Evolutionary conservation across 1,139 yeast genomes (phyloP), one percentile per base, ranked within the genome.

Genomic region (Saccharomycopsis hybrid): DNA sequence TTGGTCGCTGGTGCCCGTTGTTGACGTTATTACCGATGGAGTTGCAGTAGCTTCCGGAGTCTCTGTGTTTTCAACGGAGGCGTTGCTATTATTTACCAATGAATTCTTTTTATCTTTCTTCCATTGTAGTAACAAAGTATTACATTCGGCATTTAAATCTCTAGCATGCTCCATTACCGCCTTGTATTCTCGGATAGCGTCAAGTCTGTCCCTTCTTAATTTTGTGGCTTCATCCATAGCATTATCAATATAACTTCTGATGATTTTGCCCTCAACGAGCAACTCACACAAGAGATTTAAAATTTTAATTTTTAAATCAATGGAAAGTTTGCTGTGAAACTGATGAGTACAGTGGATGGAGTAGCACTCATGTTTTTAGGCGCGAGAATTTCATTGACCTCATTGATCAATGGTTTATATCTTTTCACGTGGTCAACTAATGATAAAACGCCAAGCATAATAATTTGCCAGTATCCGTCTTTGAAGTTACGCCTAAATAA

Each of bases 391-490:
- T 72, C 72, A 54, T 72, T 76, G 2, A 78, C 74, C 39, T 69
- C 66, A 13, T 66, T 69, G 51, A 83, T 76, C 4, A 66, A 64
- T 0, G 69, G 68, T 33, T 70, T 62, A 66, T 77, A 84, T 25
- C 74, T 73, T 0, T 82, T 79, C 33, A 82, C 73, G 57, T 79
- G 73, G 44, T 80, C 80, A 8, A 84, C 77, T 11, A 65, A 64
- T 0, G 82, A 74, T 32, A 89, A 71, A 3, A 89, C 71, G 24
- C 96, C 96, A 43, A 89, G 65, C 36, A 89, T 65, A 44, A 85
- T 77, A 42, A 83, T 74, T 59, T 87, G 84, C 96, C 97, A 90
- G 51, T 80, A 80, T 3, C 96, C 96, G 59, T 87, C 90, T 59
- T 76, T 80, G 63, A 85, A 92, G 58, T 78, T 78, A 52, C 96